A percentile compares a stretch with the other conserved stretches of the same genome.
Evolutionary conservation across 768 basidiomycete species (phyloP).

Genomic region (Boletus edulis): DNA sequence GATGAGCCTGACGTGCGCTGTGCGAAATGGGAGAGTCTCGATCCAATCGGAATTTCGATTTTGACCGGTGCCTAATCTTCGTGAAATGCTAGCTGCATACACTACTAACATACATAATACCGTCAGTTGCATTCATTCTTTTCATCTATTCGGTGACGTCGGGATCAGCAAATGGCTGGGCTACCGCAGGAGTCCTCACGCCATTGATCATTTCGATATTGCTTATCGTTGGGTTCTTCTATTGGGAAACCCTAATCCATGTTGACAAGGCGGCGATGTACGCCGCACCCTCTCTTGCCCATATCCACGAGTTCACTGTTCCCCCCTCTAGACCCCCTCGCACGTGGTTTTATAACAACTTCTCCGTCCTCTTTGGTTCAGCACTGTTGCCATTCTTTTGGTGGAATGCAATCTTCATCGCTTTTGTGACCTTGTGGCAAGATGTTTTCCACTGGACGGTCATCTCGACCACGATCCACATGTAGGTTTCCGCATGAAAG

Average conservation of each 20-base stretch:
- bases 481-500: slow-evolving; percentile 26
- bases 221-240: slow-evolving; percentile 43
- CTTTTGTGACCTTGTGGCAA: slow-evolving; percentile 41
- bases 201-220: slow-evolving; percentile 46
- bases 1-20: neutral
- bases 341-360: slow-evolving; percentile 42
- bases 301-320: neutral
- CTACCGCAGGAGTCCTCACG: slow-evolving; percentile 40
- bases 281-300: slow-evolving; percentile 7
- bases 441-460: slow-evolving; percentile 41
- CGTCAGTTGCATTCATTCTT: slow-evolving; percentile 34
- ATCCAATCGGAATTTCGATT: slow-evolving; percentile 38
- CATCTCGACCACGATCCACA: slow-evolving; percentile 39
- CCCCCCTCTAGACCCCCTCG: slow-evolving; percentile 35
- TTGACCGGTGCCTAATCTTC: slow-evolving; percentile 32
- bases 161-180: slow-evolving; percentile 52
- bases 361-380: slow-evolving; percentile 37
- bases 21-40: slow-evolving; percentile 32
- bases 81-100: neutral
- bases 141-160: slow-evolving; percentile 45
- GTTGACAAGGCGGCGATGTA: slow-evolving; percentile 42
- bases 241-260: slow-evolving; percentile 45
- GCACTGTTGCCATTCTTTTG: slow-evolving; percentile 42
- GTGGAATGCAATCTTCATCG: slow-evolving; percentile 36
- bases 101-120: neutral